Percentiles rank a stretch among this genome's conserved stretches.
These are phyloP conservation scores for Thymus quinquecostatus DNA, from an alignment of 257 asterid species.

Conservation along the genomic window DNA sequence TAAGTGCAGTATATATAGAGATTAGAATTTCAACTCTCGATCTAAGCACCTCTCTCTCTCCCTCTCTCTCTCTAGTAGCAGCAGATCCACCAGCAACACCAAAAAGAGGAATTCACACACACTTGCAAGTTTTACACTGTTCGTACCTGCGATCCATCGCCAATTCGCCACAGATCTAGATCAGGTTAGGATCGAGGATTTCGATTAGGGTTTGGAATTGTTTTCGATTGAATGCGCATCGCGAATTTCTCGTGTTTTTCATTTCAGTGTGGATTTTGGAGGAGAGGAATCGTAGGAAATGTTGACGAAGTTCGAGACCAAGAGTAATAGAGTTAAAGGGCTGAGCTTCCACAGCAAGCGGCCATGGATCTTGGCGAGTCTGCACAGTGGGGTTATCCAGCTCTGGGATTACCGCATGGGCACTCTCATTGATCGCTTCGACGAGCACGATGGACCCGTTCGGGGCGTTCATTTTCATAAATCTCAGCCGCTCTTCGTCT, in stretches of 20 bases:
- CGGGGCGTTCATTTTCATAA: conserved; percentile 90
- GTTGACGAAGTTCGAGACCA: conserved; percentile 66
- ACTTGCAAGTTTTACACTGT: neutral
- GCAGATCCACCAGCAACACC: conserved; percentile 33
- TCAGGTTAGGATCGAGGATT: conserved; percentile 23
- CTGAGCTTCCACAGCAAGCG: conserved; percentile 29
- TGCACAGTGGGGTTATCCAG: conserved; percentile 22
- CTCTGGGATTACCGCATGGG: conserved; percentile 28
- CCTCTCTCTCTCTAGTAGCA: neutral
- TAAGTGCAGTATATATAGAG: neutral
- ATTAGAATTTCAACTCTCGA: conserved; percentile 16
- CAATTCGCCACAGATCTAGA: conserved; percentile 34
- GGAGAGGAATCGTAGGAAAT: conserved; percentile 43
- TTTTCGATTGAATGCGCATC: conserved; percentile 26
- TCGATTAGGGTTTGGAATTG: conserved; percentile 20
- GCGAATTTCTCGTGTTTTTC: conserved; percentile 9
- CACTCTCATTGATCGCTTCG: conserved; percentile 46
- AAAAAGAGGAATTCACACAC: neutral
- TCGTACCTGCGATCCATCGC: conserved; percentile 5
- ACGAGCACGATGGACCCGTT: conserved; percentile 97
- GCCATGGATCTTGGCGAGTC: conserved; percentile 28
- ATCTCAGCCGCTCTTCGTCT: conserved; percentile 91
- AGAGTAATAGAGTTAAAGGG: conserved; percentile 27
- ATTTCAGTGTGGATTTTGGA: conserved; percentile 23
- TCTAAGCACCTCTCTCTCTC: conserved; percentile 18